These are phyloP conservation scores for Trichocladium uniseriatum DNA, from an alignment of 495 filamentous ascomycete genomes.

Conservation along the genomic window DNA sequence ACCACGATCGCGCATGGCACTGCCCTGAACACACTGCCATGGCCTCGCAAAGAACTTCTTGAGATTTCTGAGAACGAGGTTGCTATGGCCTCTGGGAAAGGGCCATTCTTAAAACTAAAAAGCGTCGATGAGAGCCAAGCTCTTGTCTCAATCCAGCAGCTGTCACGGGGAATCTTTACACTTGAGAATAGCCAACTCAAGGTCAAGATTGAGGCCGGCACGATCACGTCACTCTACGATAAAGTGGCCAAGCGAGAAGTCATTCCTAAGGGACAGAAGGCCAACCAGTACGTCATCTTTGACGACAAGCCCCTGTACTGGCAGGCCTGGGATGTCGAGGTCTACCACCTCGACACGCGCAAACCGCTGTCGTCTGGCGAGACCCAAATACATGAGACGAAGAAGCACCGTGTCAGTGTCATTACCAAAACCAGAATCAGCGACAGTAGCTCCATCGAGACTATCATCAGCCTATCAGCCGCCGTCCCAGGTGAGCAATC, in stretches of 20 bases:
- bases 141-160: slow-evolving; percentile 54
- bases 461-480: slow-evolving; percentile 70
- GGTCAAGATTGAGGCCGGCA: slow-evolving; percentile 61
- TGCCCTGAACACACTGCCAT: slow-evolving; percentile 75
- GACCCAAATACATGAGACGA: slow-evolving; percentile 62
- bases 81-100: slow-evolving; percentile 42
- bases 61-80: slow-evolving; percentile 41
- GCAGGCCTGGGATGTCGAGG: slow-evolving; percentile 99
- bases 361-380: slow-evolving; percentile 57
- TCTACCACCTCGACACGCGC: slow-evolving; percentile 85
- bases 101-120: slow-evolving; percentile 41
- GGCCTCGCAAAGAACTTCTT: slow-evolving; percentile 66
- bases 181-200: slow-evolving; percentile 67
- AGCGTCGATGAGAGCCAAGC: slow-evolving; percentile 37
- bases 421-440: slow-evolving; percentile 77
- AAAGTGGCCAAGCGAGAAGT: slow-evolving; percentile 60
- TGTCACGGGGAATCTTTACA: slow-evolving; percentile 60
- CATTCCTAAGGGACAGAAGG: slow-evolving; percentile 67
- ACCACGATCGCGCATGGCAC: slow-evolving; percentile 32
- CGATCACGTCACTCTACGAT: slow-evolving; percentile 77
- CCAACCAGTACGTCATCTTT: slow-evolving; percentile 88
- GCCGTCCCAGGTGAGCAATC: slow-evolving; percentile 53
- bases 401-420: slow-evolving; percentile 66
- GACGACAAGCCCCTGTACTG: slow-evolving; percentile 98
- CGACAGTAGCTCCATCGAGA: slow-evolving; percentile 77